A percentile compares a stretch with the other conserved stretches of the same genome.
Evolutionary conservation across 495 filamentous ascomycete genomes (phyloP).

Genomic region (Jackrogersella minutella): DNA sequence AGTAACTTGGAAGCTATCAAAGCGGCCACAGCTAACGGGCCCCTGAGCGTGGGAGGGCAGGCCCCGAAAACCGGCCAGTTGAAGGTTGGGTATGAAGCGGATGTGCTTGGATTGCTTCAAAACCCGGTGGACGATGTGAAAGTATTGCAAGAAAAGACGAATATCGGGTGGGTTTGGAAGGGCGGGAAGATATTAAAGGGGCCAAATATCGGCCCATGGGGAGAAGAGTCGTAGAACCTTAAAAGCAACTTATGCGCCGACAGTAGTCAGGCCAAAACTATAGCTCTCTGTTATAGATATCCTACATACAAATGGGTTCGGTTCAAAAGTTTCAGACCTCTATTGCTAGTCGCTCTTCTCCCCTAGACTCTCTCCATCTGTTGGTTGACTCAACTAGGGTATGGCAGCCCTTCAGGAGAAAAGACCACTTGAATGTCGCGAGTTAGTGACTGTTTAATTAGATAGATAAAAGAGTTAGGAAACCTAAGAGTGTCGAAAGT

Average conservation of each 20-base stretch:
- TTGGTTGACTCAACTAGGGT: conserved; percentile 59
- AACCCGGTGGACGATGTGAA: conserved; percentile 58
- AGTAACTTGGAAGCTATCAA: conserved; percentile 61
- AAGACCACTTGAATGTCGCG: too few relatives aligned
- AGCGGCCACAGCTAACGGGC: conserved; percentile 60
- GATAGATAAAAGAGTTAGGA: too few relatives aligned
- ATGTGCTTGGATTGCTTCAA: conserved; percentile 54
- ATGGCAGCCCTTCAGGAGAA: conserved; percentile 59
- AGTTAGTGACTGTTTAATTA: too few relatives aligned
- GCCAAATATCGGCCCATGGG: conserved; percentile 49
- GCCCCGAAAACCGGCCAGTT: conserved; percentile 59
- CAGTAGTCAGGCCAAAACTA: background rate
- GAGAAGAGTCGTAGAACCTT: conserved; percentile 36
- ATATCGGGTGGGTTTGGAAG: conserved; percentile 59
- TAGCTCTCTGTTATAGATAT: background rate
- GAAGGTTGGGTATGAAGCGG: conserved; percentile 58
- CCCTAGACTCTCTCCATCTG: conserved; percentile 56
- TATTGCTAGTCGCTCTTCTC: conserved; percentile 58
- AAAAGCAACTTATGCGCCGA: background rate
- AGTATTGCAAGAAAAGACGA: conserved; percentile 51
- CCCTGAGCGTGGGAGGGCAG: conserved; percentile 52
- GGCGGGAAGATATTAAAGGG: conserved; percentile 55
- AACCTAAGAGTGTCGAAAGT: too few relatives aligned
- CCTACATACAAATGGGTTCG: background rate
- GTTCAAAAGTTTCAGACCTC: conserved; percentile 46